phyloP scores from a whole-genome alignment of 2,329 filamentous ascomycete species.

The Arthrobotrys sphaeroides region DNA sequence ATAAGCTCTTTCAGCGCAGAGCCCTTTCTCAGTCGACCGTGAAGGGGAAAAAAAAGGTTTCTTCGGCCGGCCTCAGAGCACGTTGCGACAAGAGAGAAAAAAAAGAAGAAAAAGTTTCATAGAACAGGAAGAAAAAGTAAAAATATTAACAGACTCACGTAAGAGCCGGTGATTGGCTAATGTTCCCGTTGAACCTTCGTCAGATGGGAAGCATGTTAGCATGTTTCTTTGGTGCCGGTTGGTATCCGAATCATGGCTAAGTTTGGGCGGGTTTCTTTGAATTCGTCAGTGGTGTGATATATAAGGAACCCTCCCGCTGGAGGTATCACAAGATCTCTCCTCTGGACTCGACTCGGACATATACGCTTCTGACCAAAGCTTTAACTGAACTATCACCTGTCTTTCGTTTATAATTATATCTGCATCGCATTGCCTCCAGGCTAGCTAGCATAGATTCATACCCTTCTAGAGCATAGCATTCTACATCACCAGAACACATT shows the following conservation, averaged over 20 bases:
- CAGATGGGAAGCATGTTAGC: slow-evolving; percentile 51
- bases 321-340: slow-evolving; percentile 37
- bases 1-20: slow-evolving; percentile 43
- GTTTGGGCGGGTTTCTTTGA: slow-evolving; percentile 15
- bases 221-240: slow-evolving; percentile 51
- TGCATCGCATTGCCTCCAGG: slow-evolving; percentile 35
- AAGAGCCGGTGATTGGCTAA: slow-evolving; percentile 47
- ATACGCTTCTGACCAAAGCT: not conserved
- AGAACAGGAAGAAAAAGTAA: slow-evolving; percentile 18
- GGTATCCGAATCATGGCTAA: slow-evolving; percentile 39
- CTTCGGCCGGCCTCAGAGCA: not conserved
- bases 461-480: slow-evolving; percentile 15
- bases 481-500: slow-evolving; percentile 17
- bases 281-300: slow-evolving; percentile 26
- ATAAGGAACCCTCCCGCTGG: slow-evolving; percentile 1
- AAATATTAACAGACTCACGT: slow-evolving; percentile 25
- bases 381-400: slow-evolving; percentile 31
- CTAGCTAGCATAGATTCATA: slow-evolving; percentile 39
- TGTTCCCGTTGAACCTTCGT: slow-evolving; percentile 54
- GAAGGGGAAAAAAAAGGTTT: slow-evolving; percentile 17
- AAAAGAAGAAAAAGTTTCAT: slow-evolving; percentile 10
- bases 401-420: slow-evolving; percentile 45
- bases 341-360: slow-evolving; percentile 8
- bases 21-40: slow-evolving; percentile 14
- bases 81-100: slow-evolving; percentile 20